A percentile compares a stretch with the other conserved stretches of the same genome.
Evolutionary conservation across 1,284 basidiomycete species (phyloP).

Genomic region (Puccinia horiana): DNA sequence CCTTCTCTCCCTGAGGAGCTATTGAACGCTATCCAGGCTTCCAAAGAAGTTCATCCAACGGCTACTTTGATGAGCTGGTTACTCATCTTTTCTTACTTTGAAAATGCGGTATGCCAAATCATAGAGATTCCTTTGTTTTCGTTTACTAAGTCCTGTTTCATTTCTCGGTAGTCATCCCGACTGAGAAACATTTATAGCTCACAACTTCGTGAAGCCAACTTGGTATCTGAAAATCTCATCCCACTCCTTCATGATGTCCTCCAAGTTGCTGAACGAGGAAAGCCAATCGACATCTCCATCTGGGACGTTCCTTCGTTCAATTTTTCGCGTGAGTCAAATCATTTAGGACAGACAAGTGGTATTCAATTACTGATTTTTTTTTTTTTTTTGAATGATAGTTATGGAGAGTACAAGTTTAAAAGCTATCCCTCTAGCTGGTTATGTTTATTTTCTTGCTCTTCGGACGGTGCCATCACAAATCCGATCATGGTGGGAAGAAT

Average conservation of each 20-base stretch:
- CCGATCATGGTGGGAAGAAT: conserved; percentile 78
- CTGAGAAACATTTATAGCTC: conserved; percentile 79
- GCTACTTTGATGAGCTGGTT: conserved; percentile 70
- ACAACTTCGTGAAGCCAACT: conserved; percentile 72
- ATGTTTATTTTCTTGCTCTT: conserved; percentile 83
- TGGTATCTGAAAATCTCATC: conserved; percentile 71
- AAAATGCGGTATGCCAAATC: conserved; percentile 69
- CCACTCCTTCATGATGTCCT: conserved; percentile 74
- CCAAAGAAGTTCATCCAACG: conserved; percentile 61
- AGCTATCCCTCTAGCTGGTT: conserved; percentile 72
- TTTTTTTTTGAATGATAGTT: conserved; percentile 58
- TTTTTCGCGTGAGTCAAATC: conserved; percentile 68
- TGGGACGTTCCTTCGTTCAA: conserved; percentile 86
- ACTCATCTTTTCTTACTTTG: conserved; percentile 81
- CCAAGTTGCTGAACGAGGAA: conserved; percentile 66
- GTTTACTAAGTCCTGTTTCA: conserved; percentile 34
- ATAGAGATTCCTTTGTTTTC: background rate
- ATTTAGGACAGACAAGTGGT: background rate
- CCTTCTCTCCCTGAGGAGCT: conserved; percentile 68
- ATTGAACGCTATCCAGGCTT: conserved; percentile 66
- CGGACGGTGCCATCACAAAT: conserved; percentile 78
- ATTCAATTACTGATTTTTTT: background rate
- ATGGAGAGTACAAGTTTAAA: conserved; percentile 53
- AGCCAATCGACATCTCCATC: conserved; percentile 72
- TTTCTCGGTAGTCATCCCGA: conserved; percentile 69